These are phyloP conservation scores for Exophiala mesophila DNA, from an alignment of 2,329 filamentous ascomycete genomes.

Conservation along the genomic window DNA sequence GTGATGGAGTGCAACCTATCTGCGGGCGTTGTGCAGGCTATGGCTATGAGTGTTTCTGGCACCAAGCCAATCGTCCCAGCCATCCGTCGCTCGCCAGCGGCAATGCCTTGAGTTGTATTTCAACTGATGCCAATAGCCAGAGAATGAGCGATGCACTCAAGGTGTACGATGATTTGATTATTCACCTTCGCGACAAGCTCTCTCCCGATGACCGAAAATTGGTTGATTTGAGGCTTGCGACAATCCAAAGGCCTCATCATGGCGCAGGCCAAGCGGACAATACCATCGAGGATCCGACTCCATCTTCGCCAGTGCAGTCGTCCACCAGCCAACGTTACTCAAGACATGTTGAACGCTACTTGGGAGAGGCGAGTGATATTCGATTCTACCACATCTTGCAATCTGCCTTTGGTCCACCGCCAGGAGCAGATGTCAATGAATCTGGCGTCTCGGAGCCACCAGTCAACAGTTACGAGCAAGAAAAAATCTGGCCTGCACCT, in stretches of 20 bases:
- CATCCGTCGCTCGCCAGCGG: slow-evolving; percentile 10
- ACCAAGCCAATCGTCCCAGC: slow-evolving; percentile 3
- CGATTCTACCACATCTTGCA: slow-evolving; percentile 35
- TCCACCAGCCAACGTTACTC: slow-evolving; percentile 16
- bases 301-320: background rate
- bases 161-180: slow-evolving; percentile 5
- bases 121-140: background rate
- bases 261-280: slow-evolving; percentile 21
- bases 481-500: slow-evolving; percentile 8
- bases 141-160: slow-evolving; percentile 8
- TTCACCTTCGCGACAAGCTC: slow-evolving; percentile 5
- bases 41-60: slow-evolving; percentile 29
- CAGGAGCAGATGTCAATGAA: too few species aligned
- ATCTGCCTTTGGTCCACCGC: slow-evolving; percentile 28
- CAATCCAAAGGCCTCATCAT: slow-evolving; percentile 17
- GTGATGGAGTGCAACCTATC: slow-evolving; percentile 28
- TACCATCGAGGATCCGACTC: slow-evolving; percentile 16
- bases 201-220: slow-evolving; percentile 7
- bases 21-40: slow-evolving; percentile 30
- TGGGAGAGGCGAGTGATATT: slow-evolving; percentile 38
- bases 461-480: slow-evolving; percentile 22
- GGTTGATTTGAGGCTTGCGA: slow-evolving; percentile 10
- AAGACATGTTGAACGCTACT: slow-evolving; percentile 28
- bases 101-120: background rate
- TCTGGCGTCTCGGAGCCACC: slow-evolving; percentile 16